Conservation (phyloP, 306 rosid species). For the Begonia peltatifolia region DNA sequence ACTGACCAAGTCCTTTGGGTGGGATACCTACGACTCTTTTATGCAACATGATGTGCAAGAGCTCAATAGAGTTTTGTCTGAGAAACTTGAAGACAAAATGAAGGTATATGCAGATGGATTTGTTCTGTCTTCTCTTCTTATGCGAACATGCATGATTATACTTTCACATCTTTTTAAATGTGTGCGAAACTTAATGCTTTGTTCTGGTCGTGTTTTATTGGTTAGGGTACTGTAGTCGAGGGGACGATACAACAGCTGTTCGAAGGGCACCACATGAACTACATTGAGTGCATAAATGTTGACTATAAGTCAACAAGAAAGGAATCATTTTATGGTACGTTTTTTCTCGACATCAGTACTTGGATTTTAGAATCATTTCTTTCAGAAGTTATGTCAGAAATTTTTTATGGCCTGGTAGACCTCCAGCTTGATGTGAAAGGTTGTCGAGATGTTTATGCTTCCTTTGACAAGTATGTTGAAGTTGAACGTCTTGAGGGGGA, state of each 20-base stretch:
- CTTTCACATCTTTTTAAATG: no score
- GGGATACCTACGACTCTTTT: slow-evolving; percentile 91
- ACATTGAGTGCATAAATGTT: slow-evolving; percentile 84
- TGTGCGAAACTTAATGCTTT: slow-evolving; percentile 1
- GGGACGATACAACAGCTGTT: slow-evolving; percentile 86
- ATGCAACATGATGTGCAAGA: slow-evolving; percentile 99
- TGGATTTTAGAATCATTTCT: slow-evolving; percentile 1
- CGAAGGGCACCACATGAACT: slow-evolving; percentile 97
- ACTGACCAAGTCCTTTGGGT: slow-evolving; percentile 88
- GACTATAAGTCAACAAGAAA: slow-evolving; percentile 86
- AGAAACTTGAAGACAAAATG: slow-evolving; percentile 94
- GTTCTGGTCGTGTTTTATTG: slow-evolving; percentile 11
- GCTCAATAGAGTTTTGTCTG: slow-evolving; percentile 86
- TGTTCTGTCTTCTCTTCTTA: background rate
- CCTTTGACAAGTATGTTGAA: slow-evolving; percentile 91
- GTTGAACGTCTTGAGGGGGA: slow-evolving; percentile 90
- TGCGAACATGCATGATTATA: no score
- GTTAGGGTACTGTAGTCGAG: slow-evolving; percentile 95
- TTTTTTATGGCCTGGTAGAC: slow-evolving; percentile 25
- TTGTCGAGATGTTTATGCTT: slow-evolving; percentile 80
- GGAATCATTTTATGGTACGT: slow-evolving; percentile 86
- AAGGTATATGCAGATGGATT: slow-evolving; percentile 42
- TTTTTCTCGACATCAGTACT: slow-evolving; percentile 10
- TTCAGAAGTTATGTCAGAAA: slow-evolving; percentile 5
- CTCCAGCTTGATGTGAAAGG: slow-evolving; percentile 98